phyloP scores from a whole-genome alignment of 2,329 filamentous ascomycete genomes.

The Diaporthe velutina region DNA sequence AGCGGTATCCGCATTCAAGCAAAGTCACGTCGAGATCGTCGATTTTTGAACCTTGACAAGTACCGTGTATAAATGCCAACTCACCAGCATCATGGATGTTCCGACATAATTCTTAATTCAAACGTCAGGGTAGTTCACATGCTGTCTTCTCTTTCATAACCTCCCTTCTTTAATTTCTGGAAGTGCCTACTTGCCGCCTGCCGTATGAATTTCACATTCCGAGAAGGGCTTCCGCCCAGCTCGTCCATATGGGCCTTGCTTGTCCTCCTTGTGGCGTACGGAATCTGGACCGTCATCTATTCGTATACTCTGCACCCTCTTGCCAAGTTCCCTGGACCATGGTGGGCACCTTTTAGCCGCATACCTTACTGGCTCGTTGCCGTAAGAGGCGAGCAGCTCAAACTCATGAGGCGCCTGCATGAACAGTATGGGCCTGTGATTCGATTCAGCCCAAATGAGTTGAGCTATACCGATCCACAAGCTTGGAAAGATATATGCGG shows the following conservation, averaged over 20 bases:
- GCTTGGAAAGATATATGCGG: conserved; percentile 35
- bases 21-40: not conserved
- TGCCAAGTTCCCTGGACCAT: conserved; percentile 29
- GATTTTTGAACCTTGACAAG: not conserved
- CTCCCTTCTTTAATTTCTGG: not conserved
- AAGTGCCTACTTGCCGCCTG: not conserved
- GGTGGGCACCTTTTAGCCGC: conserved; percentile 40
- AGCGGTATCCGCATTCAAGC: not conserved
- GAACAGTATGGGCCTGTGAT: conserved; percentile 32
- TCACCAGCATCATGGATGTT: not conserved
- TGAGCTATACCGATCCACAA: conserved; percentile 27
- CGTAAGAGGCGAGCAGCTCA: conserved; percentile 41
- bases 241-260: not conserved
- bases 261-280: not conserved
- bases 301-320: conserved; percentile 15
- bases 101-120: not conserved
- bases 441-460: conserved; percentile 23
- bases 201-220: not conserved
- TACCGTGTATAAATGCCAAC: not conserved
- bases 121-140: not conserved
- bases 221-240: not conserved
- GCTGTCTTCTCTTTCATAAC: not conserved
- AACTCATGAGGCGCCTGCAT: conserved; percentile 35
- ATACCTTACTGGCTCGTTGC: conserved; percentile 43
- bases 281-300: conserved; percentile 10